Evolutionary conservation across 306 rosid species (phyloP), one percentile per base, ranked within the genome.

Genomic region (Trifolium pratense): DNA sequence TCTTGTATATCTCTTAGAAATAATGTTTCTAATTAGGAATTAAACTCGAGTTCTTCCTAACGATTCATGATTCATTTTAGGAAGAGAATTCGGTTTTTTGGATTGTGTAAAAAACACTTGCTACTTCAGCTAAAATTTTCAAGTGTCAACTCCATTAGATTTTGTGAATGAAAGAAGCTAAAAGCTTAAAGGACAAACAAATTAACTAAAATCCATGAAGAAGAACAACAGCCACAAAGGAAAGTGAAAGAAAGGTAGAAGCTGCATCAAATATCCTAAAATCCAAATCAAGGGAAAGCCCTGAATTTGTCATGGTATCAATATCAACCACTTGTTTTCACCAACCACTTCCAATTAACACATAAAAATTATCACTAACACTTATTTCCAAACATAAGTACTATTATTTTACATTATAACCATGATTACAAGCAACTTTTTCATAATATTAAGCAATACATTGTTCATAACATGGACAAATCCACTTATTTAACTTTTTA

Each of bases 401-500:
- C 16, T 63, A 1, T 37, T 63, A 36, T 18, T 37, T 62, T 1
- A 62, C 68, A 65, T 32, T 12, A 56, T 42, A 57, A 56, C 23
- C 57, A 66, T 66, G 34, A 45, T 45, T 3, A 9, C 43, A 31
- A 15, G 14, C 60, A 72, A 26, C 52, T 29, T 23, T 4, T 39
- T 42, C 68, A 42, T 26, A 65, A 43, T 3, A 55, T 5, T 36
- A 31, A 29, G 3, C 29, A 62, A 65, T 2, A 55, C 26, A 66
- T 5, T 32, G 67, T 56, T 26, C 12, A 56, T 34, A 21, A 66
- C 69, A 59, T 3, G 21, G 45, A 29, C 26, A 73, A 79, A 58
- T 66, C 56, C 74, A 66, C 64, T 73, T 78, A 70, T 77, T 76
- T 9, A 14, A 2, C 6, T 9, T 34, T 23, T 64, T 46, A 49